Percentiles rank a stretch among this genome's conserved stretches.
phyloP scores from a whole-genome alignment of 805 yeast species.

The Metschnikowia anglica region DNA sequence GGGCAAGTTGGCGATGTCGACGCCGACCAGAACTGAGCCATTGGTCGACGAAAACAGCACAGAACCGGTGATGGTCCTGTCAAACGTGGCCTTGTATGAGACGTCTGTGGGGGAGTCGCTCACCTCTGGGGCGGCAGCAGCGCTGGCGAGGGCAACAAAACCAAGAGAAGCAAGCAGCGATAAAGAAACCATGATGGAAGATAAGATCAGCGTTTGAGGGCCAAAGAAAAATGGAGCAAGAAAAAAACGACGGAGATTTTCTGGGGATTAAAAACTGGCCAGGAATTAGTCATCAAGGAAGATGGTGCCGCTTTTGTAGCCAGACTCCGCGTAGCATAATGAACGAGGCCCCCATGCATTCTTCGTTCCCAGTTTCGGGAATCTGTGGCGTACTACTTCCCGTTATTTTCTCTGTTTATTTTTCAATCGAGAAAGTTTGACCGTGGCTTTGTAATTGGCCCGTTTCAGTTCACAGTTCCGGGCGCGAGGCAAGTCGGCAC shows the following conservation, averaged over 20 bases:
- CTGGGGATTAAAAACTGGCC: too few relatives aligned
- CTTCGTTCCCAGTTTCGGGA: too few relatives aligned
- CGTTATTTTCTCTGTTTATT: too few relatives aligned
- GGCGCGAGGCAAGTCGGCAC: too few relatives aligned
- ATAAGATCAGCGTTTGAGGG: not conserved
- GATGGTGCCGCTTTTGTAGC: not conserved
- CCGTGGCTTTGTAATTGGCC: too few relatives aligned
- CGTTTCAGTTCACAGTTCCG: too few relatives aligned
- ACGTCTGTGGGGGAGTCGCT: not conserved
- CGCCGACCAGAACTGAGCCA: conserved; percentile 34
- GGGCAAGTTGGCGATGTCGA: conserved; percentile 35
- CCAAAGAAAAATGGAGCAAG: not conserved
- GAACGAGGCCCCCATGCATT: too few relatives aligned
- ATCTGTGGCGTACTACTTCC: too few relatives aligned
- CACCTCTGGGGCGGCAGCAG: conserved; percentile 17
- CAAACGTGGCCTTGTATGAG: not conserved
- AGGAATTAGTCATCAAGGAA: not conserved
- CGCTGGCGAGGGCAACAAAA: conserved; percentile 16
- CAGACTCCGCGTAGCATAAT: not conserved
- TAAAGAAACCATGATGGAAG: conserved; percentile 9
- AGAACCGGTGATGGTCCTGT: not conserved
- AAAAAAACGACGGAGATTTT: not conserved
- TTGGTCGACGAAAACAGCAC: conserved; percentile 12
- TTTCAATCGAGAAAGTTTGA: too few relatives aligned
- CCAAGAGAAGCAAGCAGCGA: conserved; percentile 9